phyloP scores from a whole-genome alignment of 352 stramenopile species.

The Phytophthora agathidicida region DNA sequence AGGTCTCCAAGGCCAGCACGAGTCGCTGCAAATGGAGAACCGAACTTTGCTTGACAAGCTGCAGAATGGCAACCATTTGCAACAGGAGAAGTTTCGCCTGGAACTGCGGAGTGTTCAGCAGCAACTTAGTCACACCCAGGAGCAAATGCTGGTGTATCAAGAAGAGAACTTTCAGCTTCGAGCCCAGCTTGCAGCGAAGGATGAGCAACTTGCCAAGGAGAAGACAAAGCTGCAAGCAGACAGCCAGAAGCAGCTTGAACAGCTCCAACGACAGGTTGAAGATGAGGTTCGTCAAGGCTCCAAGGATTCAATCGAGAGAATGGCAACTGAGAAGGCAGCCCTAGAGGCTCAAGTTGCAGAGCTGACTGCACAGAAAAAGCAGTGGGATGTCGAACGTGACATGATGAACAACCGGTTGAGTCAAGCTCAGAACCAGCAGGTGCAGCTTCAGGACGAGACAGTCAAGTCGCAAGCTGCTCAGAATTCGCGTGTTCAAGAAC shows the following conservation, averaged over 20 bases:
- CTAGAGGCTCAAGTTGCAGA: conserved; percentile 57
- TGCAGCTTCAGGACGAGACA: conserved; percentile 69
- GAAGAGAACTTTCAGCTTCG: conserved; percentile 73
- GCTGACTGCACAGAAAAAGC: conserved; percentile 44
- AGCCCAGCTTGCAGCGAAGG: conserved; percentile 54
- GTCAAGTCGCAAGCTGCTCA: conserved; percentile 49
- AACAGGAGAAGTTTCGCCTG: conserved; percentile 76
- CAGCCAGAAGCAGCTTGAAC: conserved; percentile 59
- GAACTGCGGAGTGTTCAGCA: conserved; percentile 68
- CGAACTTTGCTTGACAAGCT: conserved; percentile 70
- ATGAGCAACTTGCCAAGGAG: conserved; percentile 62
- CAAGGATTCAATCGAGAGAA: conserved; percentile 48
- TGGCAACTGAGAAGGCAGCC: conserved; percentile 48
- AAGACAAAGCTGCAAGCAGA: conserved; percentile 66
- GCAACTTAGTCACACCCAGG: conserved; percentile 65
- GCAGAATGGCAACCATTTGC: conserved; percentile 66
- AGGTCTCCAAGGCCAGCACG: conserved; percentile 60
- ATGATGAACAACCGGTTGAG: conserved; percentile 52
- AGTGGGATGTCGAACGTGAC: conserved; percentile 62
- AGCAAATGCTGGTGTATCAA: conserved; percentile 75
- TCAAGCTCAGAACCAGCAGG: conserved; percentile 52
- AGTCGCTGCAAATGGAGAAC: conserved; percentile 73
- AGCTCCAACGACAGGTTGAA: conserved; percentile 63
- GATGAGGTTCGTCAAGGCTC: conserved; percentile 65
- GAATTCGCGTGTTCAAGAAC: conserved; percentile 52